Base-by-base conservation (phyloP, 345 rosid genomes). In the Boechera retrofracta region DNA sequence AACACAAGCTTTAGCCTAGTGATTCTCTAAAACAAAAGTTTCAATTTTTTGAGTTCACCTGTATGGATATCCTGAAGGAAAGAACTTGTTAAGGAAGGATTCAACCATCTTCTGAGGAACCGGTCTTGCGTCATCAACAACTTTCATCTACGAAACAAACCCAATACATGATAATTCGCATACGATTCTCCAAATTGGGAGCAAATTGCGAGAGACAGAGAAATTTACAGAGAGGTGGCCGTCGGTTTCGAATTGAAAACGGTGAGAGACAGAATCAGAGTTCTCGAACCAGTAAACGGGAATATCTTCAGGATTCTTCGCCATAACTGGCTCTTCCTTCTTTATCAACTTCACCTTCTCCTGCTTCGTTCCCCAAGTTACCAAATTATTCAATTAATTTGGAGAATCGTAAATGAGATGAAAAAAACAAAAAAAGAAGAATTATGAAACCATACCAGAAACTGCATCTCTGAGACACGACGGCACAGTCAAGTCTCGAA, bases 51-150 rank as follows among this genome's bases (percentile, higher is more conserved):
- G 63, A 16, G 41, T 77, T 77, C 66, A 89, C 98, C 97, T 95
- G 78, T 89, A 89, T 7, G 96, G 98, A 82, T 95, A 95, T 11
- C 99, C 98, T 0, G 97, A 89, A 26, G 98, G 99, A 29, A 91
- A 95, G 63, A 95, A 95, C 66, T 91, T 89, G 79, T 84, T 89
- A 68, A 83, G 83, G 67, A 95, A 95, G 39, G 98, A 88, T 71
- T 91, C 92, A 58, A 76, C 92, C 69, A 88, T 63, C 72, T 80
- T 89, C 66, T 80, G 86, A 66, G 81, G 72, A 31, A 83, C 79
- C 2, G 89, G 90, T 53, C 99, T 87, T 18, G 89, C 77, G 75
- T 95, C 97, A 78, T 89, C 85, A 41, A 95, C 84, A 56, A 89
- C 64, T 78, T 82, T 89, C 85, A 88, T 79, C 98, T 95, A 36